Percentiles rank a stretch among this genome's conserved stretches.
phyloP scores from a whole-genome alignment of 495 filamentous ascomycete species.

The Copromyces sp. region DNA sequence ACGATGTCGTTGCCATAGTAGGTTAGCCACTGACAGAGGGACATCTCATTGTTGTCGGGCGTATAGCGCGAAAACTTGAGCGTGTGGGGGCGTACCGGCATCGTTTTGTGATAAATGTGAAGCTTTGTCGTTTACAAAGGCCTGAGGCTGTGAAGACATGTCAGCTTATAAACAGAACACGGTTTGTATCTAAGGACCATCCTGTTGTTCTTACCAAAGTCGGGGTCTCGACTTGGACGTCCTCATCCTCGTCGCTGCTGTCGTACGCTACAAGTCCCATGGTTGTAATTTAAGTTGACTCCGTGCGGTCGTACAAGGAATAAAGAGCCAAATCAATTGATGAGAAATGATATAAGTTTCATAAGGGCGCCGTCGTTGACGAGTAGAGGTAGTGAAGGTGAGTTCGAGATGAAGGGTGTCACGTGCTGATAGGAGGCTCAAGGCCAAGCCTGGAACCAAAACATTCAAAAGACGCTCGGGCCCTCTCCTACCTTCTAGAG shows the following conservation, averaged over 20 bases:
- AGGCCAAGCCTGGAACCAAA: neutral
- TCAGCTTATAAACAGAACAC: neutral
- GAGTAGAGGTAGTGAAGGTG: conserved; percentile 3
- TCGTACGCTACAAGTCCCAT: conserved; percentile 68
- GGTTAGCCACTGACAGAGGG: neutral
- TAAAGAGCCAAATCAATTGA: neutral
- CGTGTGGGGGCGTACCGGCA: neutral
- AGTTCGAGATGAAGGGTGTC: conserved; percentile 20
- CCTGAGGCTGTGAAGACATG: neutral
- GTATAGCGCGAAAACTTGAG: neutral
- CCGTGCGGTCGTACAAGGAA: neutral
- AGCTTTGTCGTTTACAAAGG: neutral
- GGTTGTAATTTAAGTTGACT: neutral
- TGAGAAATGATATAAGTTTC: neutral
- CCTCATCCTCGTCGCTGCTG: conserved; percentile 70
- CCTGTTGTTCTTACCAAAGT: neutral
- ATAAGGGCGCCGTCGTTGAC: neutral
- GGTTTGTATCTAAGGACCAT: conserved; percentile 4
- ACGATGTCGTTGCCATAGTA: neutral
- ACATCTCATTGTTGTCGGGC: neutral
- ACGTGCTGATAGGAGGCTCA: conserved; percentile 12
- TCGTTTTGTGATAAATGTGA: neutral
- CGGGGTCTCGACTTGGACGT: conserved; percentile 15
- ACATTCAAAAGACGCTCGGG: neutral
- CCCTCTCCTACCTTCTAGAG: neutral